Base-by-base conservation (phyloP, 1,284 basidiomycete species). In the Coniferiporia sulphurascens region DNA sequence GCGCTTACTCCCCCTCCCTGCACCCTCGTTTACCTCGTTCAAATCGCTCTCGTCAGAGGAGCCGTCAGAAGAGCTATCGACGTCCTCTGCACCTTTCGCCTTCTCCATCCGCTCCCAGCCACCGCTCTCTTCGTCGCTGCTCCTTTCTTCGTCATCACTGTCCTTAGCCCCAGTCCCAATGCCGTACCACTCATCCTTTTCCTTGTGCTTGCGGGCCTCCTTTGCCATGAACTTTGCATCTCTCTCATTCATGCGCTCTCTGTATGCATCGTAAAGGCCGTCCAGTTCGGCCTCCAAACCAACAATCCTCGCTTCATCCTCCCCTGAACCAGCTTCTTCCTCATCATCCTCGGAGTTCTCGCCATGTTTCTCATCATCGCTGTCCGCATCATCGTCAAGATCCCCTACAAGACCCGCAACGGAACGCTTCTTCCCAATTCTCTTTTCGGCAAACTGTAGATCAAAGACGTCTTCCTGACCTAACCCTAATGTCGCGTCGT, bases 191-290 rank as follows among this genome's bases (percentile, higher is more conserved):
- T 86, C 86, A 65, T 84, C 86, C 56, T 80, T 79, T 67, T 84
- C 83, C 66, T 84, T 84, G 69, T 88, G 87, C 71, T 87, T 89
- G 57, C 94, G 81, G 8, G 88, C 85, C 73, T 97, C 89, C 72
- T 88, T 87, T 51, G 91, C 93, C 69, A 87, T 93, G 77, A 83
- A 93, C 75, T 98, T 98, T 44, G 91, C 83, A 72, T 99, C 95
- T 56, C 86, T 82, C 70, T 95, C 93, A 59, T 84, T 81, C 76
- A 93, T 75, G 61, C 90, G 83, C 59, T 88, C 85, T 70, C 85
- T 89, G 74, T 98, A 99, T 43, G 85, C 81, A 65, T 95, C 87
- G 74, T 99, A 99, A 66, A 98, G 74, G 5, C 82, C 85, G 68
- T 99, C 95, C 63, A 99, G 77, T 67, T 94, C 90, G 35, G 78